Percentiles rank a stretch among this genome's conserved stretches.
Evolutionary conservation across 768 basidiomycete genomes (phyloP).

Genomic region (Chalciporus piperatus): DNA sequence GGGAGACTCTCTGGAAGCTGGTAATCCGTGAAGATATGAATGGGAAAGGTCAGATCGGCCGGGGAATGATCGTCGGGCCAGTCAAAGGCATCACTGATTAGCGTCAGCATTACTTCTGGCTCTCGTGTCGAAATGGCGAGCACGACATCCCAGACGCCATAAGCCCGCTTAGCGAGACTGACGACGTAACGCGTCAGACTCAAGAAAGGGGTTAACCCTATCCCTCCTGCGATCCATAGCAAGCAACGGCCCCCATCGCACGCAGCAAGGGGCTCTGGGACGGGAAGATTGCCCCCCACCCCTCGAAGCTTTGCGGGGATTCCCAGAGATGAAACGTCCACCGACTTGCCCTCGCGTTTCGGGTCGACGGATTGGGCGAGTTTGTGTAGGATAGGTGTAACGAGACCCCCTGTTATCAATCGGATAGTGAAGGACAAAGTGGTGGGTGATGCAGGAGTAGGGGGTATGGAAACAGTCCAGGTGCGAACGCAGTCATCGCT

Average conservation of each 20-base stretch:
- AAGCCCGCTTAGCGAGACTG: slow-evolving; percentile 12
- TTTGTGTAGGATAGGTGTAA: slow-evolving; percentile 55
- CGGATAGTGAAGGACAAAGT: slow-evolving; percentile 53
- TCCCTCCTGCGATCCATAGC: slow-evolving; percentile 64
- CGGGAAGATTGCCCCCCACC: slow-evolving; percentile 47
- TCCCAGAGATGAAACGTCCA: slow-evolving; percentile 30
- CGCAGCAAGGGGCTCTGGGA: slow-evolving; percentile 19
- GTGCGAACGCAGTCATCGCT: slow-evolving; percentile 66
- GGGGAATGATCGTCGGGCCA: neutral
- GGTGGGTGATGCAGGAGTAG: slow-evolving; percentile 8
- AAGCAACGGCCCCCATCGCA: slow-evolving; percentile 32
- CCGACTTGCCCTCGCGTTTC: neutral
- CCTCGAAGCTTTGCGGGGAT: slow-evolving; percentile 49
- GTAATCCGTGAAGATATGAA: slow-evolving; percentile 16
- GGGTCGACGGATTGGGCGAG: slow-evolving; percentile 30
- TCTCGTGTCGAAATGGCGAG: slow-evolving; percentile 53
- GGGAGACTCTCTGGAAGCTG: neutral
- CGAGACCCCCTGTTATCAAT: slow-evolving; percentile 47
- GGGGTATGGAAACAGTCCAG: slow-evolving; percentile 52
- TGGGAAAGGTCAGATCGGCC: slow-evolving; percentile 14
- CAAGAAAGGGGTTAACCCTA: slow-evolving; percentile 65
- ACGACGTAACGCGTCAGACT: slow-evolving; percentile 40
- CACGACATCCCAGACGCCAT: slow-evolving; percentile 40
- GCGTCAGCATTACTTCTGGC: slow-evolving; percentile 46
- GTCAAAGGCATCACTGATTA: slow-evolving; percentile 35